phyloP scores from a whole-genome alignment of 257 asterid species.

The Cynanchum wilfordii region DNA sequence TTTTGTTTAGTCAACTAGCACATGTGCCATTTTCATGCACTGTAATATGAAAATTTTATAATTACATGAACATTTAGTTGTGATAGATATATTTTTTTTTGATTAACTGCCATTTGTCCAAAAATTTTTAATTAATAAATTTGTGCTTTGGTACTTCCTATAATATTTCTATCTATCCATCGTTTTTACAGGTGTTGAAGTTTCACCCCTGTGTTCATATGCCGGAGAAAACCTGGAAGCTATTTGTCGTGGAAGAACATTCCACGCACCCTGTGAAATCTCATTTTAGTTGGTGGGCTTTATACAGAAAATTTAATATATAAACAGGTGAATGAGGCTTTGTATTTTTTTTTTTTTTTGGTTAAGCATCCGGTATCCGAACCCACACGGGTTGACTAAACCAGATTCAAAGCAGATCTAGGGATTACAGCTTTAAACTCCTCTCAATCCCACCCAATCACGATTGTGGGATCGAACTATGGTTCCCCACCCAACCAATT shows the following conservation, averaged over 20 bases:
- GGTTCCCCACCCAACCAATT: too few species aligned
- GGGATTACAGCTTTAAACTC: too few species aligned
- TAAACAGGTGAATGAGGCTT: constrained; percentile 2
- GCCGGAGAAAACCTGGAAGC: constrained; percentile 97
- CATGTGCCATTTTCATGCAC: neutral
- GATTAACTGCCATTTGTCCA: neutral
- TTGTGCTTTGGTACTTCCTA: neutral
- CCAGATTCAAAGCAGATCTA: too few species aligned
- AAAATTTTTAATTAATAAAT: too few species aligned
- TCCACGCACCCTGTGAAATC: constrained; percentile 96
- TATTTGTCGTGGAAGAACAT: constrained; percentile 87
- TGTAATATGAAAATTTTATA: too few species aligned
- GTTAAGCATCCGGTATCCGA: too few species aligned
- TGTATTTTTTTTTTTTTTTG: too few species aligned
- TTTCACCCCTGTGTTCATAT: constrained; percentile 88
- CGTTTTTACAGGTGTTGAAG: constrained; percentile 74
- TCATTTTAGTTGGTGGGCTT: constrained; percentile 42
- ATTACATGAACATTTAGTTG: neutral
- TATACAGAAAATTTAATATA: constrained; percentile 7
- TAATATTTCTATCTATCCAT: neutral
- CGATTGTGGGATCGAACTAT: too few species aligned
- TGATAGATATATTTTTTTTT: too few species aligned
- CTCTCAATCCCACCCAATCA: too few species aligned
- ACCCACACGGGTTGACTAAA: too few species aligned
- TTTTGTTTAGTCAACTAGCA: neutral